Evolutionary conservation across 129 eudicot genomes (phyloP).

Genomic region (Silybum marianum): DNA sequence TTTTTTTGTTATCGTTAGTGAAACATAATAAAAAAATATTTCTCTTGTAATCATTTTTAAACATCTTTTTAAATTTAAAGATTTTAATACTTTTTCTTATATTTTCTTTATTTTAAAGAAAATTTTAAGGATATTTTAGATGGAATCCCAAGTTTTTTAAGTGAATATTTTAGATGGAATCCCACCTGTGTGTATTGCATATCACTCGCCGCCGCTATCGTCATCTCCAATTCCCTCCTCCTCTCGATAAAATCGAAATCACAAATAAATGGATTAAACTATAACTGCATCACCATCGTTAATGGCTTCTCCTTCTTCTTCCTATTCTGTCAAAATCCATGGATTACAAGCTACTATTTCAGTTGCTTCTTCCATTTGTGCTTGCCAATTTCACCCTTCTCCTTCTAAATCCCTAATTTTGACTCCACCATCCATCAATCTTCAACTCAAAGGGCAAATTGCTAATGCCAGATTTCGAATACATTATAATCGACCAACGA

Average conservation of each 20-base stretch:
- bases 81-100: no score
- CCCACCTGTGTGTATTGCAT: no score
- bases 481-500: constrained; percentile 14
- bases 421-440: constrained; percentile 5
- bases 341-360: constrained; percentile 30
- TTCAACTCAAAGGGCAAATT: constrained; percentile 16
- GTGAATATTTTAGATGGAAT: no score
- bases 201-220: constrained; percentile 25
- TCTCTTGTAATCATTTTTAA: no score
- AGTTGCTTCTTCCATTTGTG: constrained; percentile 34
- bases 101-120: no score
- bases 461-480: constrained; percentile 13
- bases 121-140: no score
- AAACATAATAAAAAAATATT: no score
- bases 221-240: constrained; percentile 26
- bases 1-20: no score
- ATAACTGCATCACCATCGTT: constrained; percentile 14
- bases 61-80: no score
- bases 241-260: constrained; percentile 23
- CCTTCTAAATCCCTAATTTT: constrained; percentile 41
- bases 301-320: constrained; percentile 44
- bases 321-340: constrained; percentile 25
- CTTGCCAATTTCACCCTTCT: constrained; percentile 36
- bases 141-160: no score
- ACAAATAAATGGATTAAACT: neutral